phyloP scores from a whole-genome alignment of 2,329 filamentous ascomycete species.

The Ophiocordyceps camponoti-leonardi region DNA sequence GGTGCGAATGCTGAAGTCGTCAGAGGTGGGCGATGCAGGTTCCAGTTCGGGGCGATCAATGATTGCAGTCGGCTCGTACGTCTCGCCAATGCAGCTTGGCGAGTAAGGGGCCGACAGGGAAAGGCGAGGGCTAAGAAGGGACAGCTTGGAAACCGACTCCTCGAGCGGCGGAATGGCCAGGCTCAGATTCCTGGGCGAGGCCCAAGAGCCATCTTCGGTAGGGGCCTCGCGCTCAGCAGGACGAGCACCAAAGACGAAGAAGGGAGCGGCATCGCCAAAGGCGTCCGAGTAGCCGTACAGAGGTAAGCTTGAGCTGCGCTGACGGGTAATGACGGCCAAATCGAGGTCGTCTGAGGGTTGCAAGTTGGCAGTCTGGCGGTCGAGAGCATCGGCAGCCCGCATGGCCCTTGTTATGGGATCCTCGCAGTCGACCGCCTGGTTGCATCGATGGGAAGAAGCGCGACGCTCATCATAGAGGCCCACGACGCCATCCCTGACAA shows the following conservation, averaged over 20 bases:
- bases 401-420: conserved; percentile 38
- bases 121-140: conserved; percentile 5
- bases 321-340: conserved; percentile 19
- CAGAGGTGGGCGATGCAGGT: conserved; percentile 14
- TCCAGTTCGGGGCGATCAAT: conserved; percentile 7
- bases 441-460: conserved; percentile 4
- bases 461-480: conserved; percentile 12
- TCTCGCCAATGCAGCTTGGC: conserved; percentile 18
- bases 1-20: conserved; percentile 15
- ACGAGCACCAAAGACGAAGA: conserved; percentile 27
- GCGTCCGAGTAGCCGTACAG: conserved; percentile 25
- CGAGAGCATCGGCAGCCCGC: conserved; percentile 39
- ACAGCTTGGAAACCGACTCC: conserved; percentile 3
- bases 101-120: conserved; percentile 9
- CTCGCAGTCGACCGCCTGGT: conserved; percentile 8
- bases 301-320: conserved; percentile 32
- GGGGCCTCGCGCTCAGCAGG: conserved; percentile 7
- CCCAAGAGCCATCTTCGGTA: conserved; percentile 3
- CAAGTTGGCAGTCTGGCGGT: conserved; percentile 35
- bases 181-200: conserved; percentile 5
- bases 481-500: conserved; percentile 30
- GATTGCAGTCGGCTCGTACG: conserved; percentile 8
- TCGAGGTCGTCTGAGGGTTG: conserved; percentile 32
- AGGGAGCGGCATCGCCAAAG: conserved; percentile 25
- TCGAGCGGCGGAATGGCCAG: conserved; percentile 14